A percentile compares a stretch with the other conserved stretches of the same genome.
Conservation (phyloP, 1,284 basidiomycete genomes). For the Vanrija sp. region DNA sequence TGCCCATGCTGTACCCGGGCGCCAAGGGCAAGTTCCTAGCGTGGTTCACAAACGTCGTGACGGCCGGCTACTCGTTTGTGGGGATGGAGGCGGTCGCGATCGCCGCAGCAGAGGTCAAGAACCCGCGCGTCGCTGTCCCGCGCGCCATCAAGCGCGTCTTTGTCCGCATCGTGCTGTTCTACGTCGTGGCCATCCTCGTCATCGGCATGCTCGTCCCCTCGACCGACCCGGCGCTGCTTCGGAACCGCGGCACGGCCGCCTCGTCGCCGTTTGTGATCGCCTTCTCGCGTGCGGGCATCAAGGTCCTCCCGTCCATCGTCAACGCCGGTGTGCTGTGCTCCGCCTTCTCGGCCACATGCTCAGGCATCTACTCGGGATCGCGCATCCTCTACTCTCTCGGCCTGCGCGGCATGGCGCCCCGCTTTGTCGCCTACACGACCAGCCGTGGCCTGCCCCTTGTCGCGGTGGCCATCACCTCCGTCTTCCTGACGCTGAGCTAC, state of each 20-base stretch:
- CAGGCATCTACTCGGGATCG: constrained; percentile 56
- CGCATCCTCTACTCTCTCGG: constrained; percentile 56
- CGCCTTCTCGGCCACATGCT: constrained; percentile 56
- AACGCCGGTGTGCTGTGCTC: constrained; percentile 59
- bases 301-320: constrained; percentile 61
- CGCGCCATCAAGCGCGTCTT: constrained; percentile 30
- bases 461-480: constrained; percentile 60
- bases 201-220: constrained; percentile 75
- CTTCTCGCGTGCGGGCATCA: constrained; percentile 64
- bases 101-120: constrained; percentile 50
- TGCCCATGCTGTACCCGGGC: constrained; percentile 45
- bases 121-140: constrained; percentile 39
- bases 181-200: constrained; percentile 52
- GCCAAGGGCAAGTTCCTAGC: constrained; percentile 26
- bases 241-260: constrained; percentile 52
- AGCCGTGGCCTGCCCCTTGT: constrained; percentile 68
- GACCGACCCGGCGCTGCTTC: constrained; percentile 56
- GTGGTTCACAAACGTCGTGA: constrained; percentile 36
- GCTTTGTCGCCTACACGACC: constrained; percentile 60
- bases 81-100: constrained; percentile 47
- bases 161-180: constrained; percentile 52
- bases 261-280: constrained; percentile 81
- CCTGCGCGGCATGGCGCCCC: constrained; percentile 50
- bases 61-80: not conserved
- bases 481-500: constrained; percentile 60